phyloP scores from a whole-genome alignment of 2,329 filamentous ascomycete genomes.

The Fusarium sp. region DNA sequence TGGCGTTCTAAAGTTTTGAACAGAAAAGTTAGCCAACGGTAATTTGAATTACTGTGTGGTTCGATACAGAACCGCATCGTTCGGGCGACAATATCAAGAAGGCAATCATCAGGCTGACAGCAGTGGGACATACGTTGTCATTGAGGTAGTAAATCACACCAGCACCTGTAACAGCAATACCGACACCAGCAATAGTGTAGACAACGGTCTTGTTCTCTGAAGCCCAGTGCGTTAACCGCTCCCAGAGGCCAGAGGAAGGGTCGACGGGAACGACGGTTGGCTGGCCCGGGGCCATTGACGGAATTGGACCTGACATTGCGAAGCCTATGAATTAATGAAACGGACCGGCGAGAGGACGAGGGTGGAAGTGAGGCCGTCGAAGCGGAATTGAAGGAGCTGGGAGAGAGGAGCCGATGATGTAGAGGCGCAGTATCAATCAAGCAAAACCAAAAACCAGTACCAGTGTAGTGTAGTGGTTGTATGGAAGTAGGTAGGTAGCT shows the following conservation, averaged over 20 bases:
- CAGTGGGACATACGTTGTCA: slow-evolving; percentile 61
- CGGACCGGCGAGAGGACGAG: slow-evolving; percentile 38
- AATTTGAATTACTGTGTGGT: slow-evolving; percentile 28
- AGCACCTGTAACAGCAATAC: slow-evolving; percentile 89
- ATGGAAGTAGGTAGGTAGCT: slow-evolving; percentile 26
- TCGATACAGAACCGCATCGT: slow-evolving; percentile 29
- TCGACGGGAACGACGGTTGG: slow-evolving; percentile 63
- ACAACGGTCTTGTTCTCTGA: slow-evolving; percentile 95
- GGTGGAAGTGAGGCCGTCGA: slow-evolving; percentile 45
- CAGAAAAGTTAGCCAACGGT: slow-evolving; percentile 30
- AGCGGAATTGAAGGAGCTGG: slow-evolving; percentile 42
- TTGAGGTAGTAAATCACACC: slow-evolving; percentile 92
- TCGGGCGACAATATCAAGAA: slow-evolving; percentile 10
- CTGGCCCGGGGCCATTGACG: slow-evolving; percentile 61
- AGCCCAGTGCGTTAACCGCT: slow-evolving; percentile 90
- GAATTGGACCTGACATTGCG: slow-evolving; percentile 60
- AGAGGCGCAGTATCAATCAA: slow-evolving; percentile 46
- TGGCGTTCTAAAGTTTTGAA: slow-evolving; percentile 55
- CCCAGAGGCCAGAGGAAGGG: slow-evolving; percentile 80
- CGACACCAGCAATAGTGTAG: slow-evolving; percentile 95
- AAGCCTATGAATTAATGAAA: slow-evolving; percentile 43
- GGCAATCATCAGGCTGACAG: slow-evolving; percentile 6
- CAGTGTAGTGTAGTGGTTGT: slow-evolving; percentile 5
- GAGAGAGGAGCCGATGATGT: slow-evolving; percentile 51
- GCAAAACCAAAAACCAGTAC: slow-evolving; percentile 8